A percentile compares a stretch with the other conserved stretches of the same genome.
These are phyloP conservation scores for Senna siamea DNA, from an alignment of 306 rosid genomes.

Conservation along the genomic window DNA sequence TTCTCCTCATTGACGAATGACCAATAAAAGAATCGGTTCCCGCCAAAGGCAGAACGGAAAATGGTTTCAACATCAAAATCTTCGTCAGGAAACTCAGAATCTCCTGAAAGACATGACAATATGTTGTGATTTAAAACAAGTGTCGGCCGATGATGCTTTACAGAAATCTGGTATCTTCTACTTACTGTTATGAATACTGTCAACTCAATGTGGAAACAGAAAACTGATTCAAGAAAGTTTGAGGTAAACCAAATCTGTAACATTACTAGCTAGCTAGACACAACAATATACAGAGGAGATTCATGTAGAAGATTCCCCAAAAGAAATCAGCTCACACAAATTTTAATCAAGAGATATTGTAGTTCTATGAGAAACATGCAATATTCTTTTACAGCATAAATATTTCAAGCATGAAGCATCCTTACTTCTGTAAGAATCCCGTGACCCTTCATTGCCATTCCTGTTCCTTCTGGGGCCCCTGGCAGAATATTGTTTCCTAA, in stretches of 20 bases:
- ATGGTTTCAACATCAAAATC: constrained; percentile 64
- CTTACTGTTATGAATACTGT: constrained; percentile 20
- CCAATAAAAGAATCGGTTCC: constrained; percentile 58
- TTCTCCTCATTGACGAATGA: constrained; percentile 72
- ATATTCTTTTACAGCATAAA: constrained; percentile 12
- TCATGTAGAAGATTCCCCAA: constrained; percentile 11
- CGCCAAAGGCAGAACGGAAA: constrained; percentile 69
- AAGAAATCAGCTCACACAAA: constrained; percentile 9
- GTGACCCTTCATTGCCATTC: constrained; percentile 28
- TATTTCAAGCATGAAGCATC: constrained; percentile 10
- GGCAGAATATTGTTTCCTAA: constrained; percentile 32
- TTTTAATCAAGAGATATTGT: background rate
- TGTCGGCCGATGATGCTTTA: constrained; percentile 17
- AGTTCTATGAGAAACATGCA: constrained; percentile 26
- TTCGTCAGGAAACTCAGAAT: constrained; percentile 62
- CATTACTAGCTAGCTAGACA: constrained; percentile 5
- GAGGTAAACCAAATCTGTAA: constrained; percentile 22
- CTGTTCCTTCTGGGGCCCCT: constrained; percentile 21
- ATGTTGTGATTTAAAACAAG: constrained; percentile 2
- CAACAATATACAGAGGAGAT: constrained; percentile 12
- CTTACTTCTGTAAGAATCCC: constrained; percentile 40
- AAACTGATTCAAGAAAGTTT: constrained; percentile 17
- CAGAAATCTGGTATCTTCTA: constrained; percentile 13
- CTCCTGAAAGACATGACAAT: constrained; percentile 48
- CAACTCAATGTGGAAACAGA: background rate